phyloP scores from a whole-genome alignment of 768 basidiomycete species.

The Daedaleopsis sinensis region DNA sequence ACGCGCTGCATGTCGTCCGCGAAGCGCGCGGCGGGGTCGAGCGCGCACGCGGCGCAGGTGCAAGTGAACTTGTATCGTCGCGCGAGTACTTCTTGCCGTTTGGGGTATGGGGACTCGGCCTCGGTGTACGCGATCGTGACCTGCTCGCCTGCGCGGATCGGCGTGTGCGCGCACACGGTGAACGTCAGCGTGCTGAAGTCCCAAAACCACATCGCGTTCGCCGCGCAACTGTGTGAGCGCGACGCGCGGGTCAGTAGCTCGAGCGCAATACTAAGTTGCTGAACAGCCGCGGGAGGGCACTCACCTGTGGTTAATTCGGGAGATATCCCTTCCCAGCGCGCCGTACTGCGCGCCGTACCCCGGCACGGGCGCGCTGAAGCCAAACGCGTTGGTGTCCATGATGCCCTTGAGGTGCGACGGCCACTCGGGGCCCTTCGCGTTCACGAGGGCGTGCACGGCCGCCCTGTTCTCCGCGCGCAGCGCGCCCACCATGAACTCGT shows the following conservation, averaged over 20 bases:
- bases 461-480: not conserved
- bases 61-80: not conserved
- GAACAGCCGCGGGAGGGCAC: no score
- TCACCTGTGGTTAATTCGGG: not conserved
- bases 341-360: not conserved
- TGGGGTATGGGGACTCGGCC: not conserved
- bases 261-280: no score
- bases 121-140: slow-evolving; percentile 1
- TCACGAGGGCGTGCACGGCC: not conserved
- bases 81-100: not conserved
- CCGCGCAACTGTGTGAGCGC: not conserved
- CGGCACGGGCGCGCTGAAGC: not conserved
- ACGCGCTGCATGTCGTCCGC: not conserved
- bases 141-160: slow-evolving; percentile 4
- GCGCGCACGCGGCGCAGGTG: not conserved
- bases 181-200: slow-evolving; percentile 1
- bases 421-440: not conserved
- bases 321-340: not conserved
- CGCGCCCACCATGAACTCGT: not conserved
- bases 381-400: not conserved
- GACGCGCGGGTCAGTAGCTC: no score
- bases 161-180: not conserved
- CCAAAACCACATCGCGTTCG: not conserved
- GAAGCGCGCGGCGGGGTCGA: no score
- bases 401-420: not conserved